Evolutionary conservation across 1,284 basidiomycete genomes (phyloP).

Genomic region (Athelia psychrophila): DNA sequence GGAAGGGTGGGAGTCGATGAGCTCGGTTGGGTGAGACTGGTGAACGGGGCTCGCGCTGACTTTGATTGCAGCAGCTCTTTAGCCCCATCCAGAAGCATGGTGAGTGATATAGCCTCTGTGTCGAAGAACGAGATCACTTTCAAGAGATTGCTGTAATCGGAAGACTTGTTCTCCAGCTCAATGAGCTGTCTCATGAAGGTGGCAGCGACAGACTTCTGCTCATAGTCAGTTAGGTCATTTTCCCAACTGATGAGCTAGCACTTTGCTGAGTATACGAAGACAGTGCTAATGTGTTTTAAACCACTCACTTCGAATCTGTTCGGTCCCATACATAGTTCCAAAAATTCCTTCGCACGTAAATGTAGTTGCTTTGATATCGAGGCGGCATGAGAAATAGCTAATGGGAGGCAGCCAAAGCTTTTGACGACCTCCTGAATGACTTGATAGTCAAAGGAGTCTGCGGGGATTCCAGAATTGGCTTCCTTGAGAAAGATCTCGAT

Average conservation of each 20-base stretch:
- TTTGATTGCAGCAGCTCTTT: background rate
- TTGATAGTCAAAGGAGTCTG: background rate
- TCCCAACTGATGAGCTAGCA: slow-evolving; percentile 1
- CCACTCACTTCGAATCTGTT: background rate
- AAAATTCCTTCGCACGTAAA: background rate
- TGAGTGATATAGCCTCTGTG: background rate
- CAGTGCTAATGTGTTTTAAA: background rate
- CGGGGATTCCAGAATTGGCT: background rate
- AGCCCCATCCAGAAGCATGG: background rate
- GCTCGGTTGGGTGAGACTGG: too few relatives aligned
- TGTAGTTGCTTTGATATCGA: background rate
- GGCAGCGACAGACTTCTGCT: background rate
- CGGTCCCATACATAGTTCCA: background rate
- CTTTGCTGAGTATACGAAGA: background rate
- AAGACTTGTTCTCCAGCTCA: background rate
- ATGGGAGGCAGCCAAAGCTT: background rate
- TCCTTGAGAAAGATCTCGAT: background rate
- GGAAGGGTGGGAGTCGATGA: too few relatives aligned
- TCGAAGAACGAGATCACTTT: background rate
- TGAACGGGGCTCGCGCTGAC: background rate
- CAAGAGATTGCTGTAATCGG: background rate
- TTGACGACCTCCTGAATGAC: background rate
- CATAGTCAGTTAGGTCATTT: background rate
- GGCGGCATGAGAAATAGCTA: background rate
- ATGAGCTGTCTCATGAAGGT: background rate